Base-by-base conservation (phyloP, 495 filamentous ascomycete species). In the Aspergillus egyptiacus region DNA sequence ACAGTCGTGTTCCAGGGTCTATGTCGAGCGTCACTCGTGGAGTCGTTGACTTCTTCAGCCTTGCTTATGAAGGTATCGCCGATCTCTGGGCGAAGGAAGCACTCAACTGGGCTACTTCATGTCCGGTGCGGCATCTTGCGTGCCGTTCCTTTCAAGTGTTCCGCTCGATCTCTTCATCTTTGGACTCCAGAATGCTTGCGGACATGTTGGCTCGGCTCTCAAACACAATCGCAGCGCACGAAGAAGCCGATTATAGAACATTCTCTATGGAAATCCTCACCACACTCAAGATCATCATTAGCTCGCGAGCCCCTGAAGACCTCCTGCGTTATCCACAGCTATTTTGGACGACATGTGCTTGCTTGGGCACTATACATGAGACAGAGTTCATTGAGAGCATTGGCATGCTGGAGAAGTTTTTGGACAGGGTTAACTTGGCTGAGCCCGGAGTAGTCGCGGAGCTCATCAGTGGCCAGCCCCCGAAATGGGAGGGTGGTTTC, bases 221-320 rank as follows among this genome's bases (percentile, higher is more conserved):
- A 3, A 96, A 95, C 65, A 96, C 91, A 0, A 94, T 99, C 50
- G 88, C 93, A 1, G 89, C n/a, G n/a, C n/a, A 96, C 55, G 88
- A 96, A 53, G 86, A 91, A 51, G 73, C 80, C 0, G 91, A 96
- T 66, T 90, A 95, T 40, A 89, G 95, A 56, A 87, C 89, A 2
- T 99, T 96, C 64, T 94, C 94, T 2, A 88, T 96, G 85, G 93
- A 99, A 59, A 96, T 97, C 58, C 71, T 99, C 20, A 95, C 89
- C 1, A 97, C 93, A 0, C 64, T 99, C 35, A 88, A 91, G 50
- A 87, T 89, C 0, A 85, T 96, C 46, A 93, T 97, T 48, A 78
- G 79, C 48, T 88, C 89, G 20, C 71, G 96, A 17, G 81, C 87
- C n/a, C 75, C 84, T 2, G 72, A 81, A 17, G 86, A 93, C 64